phyloP scores from a whole-genome alignment of 176 grass and related monocot species.

The Elymus sibiricus region DNA sequence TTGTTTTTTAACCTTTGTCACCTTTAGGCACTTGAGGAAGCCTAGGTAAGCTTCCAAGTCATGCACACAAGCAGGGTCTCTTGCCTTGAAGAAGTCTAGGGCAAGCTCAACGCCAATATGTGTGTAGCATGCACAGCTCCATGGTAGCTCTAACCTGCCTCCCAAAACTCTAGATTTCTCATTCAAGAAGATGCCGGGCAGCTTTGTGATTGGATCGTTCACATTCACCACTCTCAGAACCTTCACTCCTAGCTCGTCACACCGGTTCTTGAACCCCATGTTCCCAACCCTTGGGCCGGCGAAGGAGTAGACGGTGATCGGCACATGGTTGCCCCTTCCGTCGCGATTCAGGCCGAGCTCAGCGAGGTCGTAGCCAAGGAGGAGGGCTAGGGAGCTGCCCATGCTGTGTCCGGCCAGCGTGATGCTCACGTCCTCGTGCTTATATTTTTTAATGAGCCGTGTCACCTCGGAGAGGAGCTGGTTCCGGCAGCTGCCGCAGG shows the following conservation, averaged over 20 bases:
- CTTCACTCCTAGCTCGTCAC: conserved; percentile 70
- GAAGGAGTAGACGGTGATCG: conserved; percentile 74
- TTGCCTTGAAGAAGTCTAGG: conserved; percentile 67
- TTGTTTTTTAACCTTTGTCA: conserved; percentile 33
- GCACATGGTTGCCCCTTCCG: conserved; percentile 1
- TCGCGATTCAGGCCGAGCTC: conserved; percentile 58
- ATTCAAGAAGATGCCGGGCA: conserved; percentile 67
- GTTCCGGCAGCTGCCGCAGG: conserved; percentile 60
- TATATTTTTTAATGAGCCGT: conserved; percentile 36
- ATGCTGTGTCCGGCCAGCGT: conserved; percentile 76
- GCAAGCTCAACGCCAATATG: conserved; percentile 73
- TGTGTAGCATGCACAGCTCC: conserved; percentile 62
- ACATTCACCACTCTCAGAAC: conserved; percentile 72
- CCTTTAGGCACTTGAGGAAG: conserved; percentile 58
- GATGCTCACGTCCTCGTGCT: conserved; percentile 61
- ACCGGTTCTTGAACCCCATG: conserved; percentile 61
- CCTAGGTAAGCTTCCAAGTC: conserved; percentile 69
- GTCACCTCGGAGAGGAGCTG: conserved; percentile 67
- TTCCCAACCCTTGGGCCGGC: conserved; percentile 69
- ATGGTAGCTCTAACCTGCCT: conserved; percentile 46
- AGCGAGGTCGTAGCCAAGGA: conserved; percentile 67
- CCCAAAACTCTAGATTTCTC: conserved; percentile 45
- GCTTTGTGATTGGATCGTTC: conserved; percentile 65
- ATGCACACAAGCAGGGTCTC: conserved; percentile 66
- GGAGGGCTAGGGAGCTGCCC: conserved; percentile 78